These are phyloP conservation scores for Penicillium crustosum DNA, from an alignment of 2,329 filamentous ascomycete genomes.

Conservation along the genomic window DNA sequence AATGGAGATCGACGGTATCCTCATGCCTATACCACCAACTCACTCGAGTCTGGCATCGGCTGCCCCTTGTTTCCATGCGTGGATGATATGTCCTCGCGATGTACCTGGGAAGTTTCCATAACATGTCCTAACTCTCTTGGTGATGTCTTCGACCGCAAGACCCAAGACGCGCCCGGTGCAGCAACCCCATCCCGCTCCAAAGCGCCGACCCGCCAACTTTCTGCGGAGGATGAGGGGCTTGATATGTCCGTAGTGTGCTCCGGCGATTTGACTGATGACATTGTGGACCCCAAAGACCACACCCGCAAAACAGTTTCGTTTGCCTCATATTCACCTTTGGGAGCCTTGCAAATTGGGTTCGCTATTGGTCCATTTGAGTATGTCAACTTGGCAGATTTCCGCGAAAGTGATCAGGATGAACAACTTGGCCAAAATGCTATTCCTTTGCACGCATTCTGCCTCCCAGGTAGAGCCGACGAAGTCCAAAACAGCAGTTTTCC, in stretches of 20 bases:
- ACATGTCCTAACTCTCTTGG: slow-evolving; percentile 83
- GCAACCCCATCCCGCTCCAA: slow-evolving; percentile 22
- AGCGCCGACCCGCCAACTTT: slow-evolving; percentile 44
- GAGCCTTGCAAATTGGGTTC: slow-evolving; percentile 88
- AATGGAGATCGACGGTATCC: slow-evolving; percentile 79
- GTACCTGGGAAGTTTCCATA: slow-evolving; percentile 84
- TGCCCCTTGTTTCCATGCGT: slow-evolving; percentile 91
- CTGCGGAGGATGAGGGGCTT: slow-evolving; percentile 78
- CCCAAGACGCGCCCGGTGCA: slow-evolving; percentile 23
- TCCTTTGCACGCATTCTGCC: slow-evolving; percentile 85
- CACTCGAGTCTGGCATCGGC: slow-evolving; percentile 72
- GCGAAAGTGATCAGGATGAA: slow-evolving; percentile 87
- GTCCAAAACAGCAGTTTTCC: slow-evolving; percentile 84
- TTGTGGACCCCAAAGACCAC: slow-evolving; percentile 71
- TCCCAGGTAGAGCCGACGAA: slow-evolving; percentile 78
- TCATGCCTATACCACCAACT: slow-evolving; percentile 86
- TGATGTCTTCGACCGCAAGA: slow-evolving; percentile 59
- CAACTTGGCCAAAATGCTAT: slow-evolving; percentile 85
- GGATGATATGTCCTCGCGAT: slow-evolving; percentile 77
- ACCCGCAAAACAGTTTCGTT: slow-evolving; percentile 88
- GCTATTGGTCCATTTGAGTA: slow-evolving; percentile 93
- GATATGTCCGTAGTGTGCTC: slow-evolving; percentile 92
- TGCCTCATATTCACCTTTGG: slow-evolving; percentile 69
- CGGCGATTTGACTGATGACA: slow-evolving; percentile 82
- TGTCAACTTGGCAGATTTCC: slow-evolving; percentile 82